Evolutionary conservation across 345 rosid genomes (phyloP), one percentile per base, ranked within the genome.

Genomic region (Eucalyptus guilfoylei): DNA sequence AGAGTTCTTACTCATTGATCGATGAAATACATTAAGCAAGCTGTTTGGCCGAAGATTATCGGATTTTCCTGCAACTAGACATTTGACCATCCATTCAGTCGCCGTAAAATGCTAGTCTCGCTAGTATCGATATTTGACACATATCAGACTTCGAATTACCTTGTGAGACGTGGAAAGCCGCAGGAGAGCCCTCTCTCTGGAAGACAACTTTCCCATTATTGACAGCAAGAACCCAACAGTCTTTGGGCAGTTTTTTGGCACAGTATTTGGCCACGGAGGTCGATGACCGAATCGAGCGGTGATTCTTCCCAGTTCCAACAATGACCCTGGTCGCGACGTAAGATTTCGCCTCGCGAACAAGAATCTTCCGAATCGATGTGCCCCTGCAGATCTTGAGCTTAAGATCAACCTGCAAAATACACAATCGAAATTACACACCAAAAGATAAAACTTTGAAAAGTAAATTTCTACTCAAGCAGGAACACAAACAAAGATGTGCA

Each of bases 311-410:
- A 55, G 93, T 86, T 54, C 99, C 99, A 37, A 97, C 96, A 16
- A 98, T 93, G 88, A 98, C 88, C 92, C 93, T 94, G 28, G 94
- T 87, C 14, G 96, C 99, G 87, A 88, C 85, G 62, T 93, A 95
- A 9, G 96, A 93, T 67, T 92, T 94, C 44, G 99, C 99, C 93
- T 98, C 99, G 80, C 94, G 92, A 81, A 96, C 99, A 87, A 98
- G 91, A 86, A 95, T 88, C 92, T 95, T 97, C 44, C 90, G 91
- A 87, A 94, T 89, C 1, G 97, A 96, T 13, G 94, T 28, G 85
- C 99, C 99, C 88, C 98, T 95, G 88, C 99, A 96, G 89, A 97
- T 90, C 94, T 96, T 96, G 80, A 98, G 93, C 96, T 98, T 98
- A 93, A 98, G 95, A 95, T 98, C 97, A 89, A 98, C 98, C 99